Conservation (phyloP, 2,329 filamentous ascomycete genomes). For the Colletotrichum spaethianum region DNA sequence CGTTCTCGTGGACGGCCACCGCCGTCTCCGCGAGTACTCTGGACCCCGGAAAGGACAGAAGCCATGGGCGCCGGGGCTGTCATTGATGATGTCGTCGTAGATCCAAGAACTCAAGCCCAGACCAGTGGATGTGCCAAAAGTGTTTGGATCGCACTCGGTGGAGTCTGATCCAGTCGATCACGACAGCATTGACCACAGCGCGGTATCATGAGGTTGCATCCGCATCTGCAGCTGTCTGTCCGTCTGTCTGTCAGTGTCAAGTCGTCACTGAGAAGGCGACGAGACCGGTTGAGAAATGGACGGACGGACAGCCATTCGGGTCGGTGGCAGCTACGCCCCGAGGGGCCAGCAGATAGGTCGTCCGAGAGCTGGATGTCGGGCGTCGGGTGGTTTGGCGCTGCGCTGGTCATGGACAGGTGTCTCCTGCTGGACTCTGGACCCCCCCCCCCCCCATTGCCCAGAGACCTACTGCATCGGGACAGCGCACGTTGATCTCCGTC, state of each 20-base stretch:
- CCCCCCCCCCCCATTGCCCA: background rate
- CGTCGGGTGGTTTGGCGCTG: no score
- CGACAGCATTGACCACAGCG: slow-evolving; percentile 5
- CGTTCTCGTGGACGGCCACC: no score
- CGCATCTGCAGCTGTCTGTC: slow-evolving; percentile 17
- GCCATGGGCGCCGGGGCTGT: background rate
- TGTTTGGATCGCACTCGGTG: slow-evolving; percentile 15
- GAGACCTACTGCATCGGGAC: slow-evolving; percentile 12
- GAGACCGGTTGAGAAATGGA: background rate
- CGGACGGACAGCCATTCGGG: background rate
- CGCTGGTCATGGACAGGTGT: background rate
- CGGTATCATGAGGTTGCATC: slow-evolving; percentile 15
- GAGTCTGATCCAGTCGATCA: slow-evolving; percentile 28
- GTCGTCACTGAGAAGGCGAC: background rate
- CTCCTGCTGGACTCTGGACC: background rate
- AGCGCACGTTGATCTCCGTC: slow-evolving; percentile 24
- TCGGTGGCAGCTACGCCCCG: background rate
- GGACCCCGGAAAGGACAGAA: background rate
- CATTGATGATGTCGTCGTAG: background rate
- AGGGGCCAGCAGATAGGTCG: background rate
- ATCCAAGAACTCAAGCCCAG: background rate
- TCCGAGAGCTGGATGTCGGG: slow-evolving; percentile 18
- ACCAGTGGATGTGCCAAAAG: slow-evolving; percentile 15
- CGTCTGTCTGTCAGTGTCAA: slow-evolving; percentile 11
- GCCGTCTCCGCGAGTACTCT: no score